phyloP scores from a whole-genome alignment of 2,329 filamentous ascomycete species.

The Fusarium palustre region DNA sequence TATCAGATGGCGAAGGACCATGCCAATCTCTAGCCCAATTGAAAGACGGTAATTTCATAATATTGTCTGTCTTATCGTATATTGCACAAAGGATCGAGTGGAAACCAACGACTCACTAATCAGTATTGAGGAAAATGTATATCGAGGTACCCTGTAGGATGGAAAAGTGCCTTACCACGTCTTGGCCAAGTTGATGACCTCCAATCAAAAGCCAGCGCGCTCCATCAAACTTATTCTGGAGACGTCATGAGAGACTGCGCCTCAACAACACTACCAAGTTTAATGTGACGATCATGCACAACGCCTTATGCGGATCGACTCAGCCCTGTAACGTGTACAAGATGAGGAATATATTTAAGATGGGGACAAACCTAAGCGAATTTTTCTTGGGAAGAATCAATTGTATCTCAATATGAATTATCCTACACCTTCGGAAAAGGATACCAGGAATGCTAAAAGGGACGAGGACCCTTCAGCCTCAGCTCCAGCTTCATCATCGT shows the following conservation, averaged over 20 bases:
- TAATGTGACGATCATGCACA: background rate
- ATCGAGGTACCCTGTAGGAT: background rate
- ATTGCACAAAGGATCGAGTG: background rate
- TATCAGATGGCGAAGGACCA: no score
- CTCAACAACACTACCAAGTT: background rate
- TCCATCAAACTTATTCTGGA: background rate
- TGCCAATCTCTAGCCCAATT: background rate
- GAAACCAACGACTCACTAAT: background rate
- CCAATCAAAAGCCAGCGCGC: background rate
- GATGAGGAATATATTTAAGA: background rate
- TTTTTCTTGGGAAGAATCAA: background rate
- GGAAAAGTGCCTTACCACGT: background rate
- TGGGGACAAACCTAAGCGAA: background rate
- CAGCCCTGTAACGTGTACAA: background rate
- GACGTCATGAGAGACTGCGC: slow-evolving; percentile 16
- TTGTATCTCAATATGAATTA: background rate
- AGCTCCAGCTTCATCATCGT: background rate
- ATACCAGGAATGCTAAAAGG: background rate
- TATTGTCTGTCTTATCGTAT: background rate
- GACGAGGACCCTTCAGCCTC: background rate
- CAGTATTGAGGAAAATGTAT: background rate
- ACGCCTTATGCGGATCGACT: no score
- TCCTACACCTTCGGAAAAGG: background rate
- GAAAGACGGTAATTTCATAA: background rate
- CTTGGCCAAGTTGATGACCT: slow-evolving; percentile 7